Conservation (phyloP, 2,329 filamentous ascomycete genomes). For the Trichoderma aggressivum region DNA sequence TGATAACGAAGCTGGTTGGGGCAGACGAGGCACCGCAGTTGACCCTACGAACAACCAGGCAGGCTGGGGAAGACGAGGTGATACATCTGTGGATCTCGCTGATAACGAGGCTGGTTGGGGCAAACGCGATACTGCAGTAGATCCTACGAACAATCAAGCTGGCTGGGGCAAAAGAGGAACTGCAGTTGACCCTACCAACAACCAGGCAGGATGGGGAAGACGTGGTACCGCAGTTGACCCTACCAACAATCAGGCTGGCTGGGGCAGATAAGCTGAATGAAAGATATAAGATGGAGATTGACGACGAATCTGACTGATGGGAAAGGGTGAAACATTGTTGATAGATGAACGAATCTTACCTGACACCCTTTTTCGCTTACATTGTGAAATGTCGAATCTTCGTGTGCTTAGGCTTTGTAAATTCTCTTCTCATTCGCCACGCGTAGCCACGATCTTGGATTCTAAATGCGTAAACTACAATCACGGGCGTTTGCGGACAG, state of each 20-base stretch:
- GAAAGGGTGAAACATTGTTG: not conserved
- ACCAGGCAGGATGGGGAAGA: slow-evolving; percentile 5
- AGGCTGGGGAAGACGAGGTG: too few species aligned
- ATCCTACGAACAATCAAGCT: not conserved
- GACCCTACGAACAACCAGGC: not conserved
- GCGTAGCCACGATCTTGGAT: not conserved
- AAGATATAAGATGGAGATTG: not conserved
- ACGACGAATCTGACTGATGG: fast-evolving
- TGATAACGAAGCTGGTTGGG: not conserved
- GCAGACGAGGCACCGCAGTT: not conserved
- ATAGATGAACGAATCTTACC: not conserved
- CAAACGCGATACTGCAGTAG: not conserved
- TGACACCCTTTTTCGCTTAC: not conserved
- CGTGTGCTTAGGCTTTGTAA: not conserved
- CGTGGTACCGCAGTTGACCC: not conserved
- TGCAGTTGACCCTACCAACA: not conserved
- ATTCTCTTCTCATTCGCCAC: fast-evolving
- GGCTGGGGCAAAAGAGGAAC: not conserved
- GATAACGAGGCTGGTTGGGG: not conserved
- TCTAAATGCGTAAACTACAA: not conserved
- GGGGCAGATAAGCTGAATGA: not conserved
- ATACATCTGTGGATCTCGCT: not conserved
- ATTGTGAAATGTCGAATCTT: not conserved
- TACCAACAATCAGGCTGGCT: not conserved
- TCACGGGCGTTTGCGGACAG: not conserved